Evolutionary conservation across 2,329 filamentous ascomycete genomes (phyloP).

Genomic region (Clonostachys rhizophaga): DNA sequence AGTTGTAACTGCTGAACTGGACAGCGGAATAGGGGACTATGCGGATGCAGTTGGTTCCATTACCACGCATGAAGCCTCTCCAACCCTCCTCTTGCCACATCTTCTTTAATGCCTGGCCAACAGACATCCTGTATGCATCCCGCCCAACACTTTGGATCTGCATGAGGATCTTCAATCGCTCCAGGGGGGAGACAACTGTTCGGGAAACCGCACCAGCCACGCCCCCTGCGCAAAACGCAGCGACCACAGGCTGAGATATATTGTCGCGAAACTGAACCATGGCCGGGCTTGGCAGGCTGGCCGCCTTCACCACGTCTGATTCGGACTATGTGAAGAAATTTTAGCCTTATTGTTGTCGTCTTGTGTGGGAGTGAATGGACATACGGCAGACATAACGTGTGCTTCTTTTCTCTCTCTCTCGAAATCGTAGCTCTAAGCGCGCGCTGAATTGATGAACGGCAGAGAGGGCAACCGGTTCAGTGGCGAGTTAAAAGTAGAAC

Average conservation of each 20-base stretch:
- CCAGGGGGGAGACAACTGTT: constrained; percentile 93
- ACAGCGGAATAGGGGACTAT: constrained; percentile 98
- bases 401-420: too few relatives aligned
- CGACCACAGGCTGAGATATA: constrained; percentile 78
- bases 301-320: constrained; percentile 3
- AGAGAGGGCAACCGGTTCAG: too few relatives aligned
- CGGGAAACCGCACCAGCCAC: constrained; percentile 95
- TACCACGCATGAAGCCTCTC: constrained; percentile 95
- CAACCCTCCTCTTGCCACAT: constrained; percentile 98
- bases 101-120: constrained; percentile 82
- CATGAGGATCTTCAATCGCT: constrained; percentile 95
- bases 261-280: constrained; percentile 35
- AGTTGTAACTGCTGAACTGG: constrained; percentile 96
- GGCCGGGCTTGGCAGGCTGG: constrained; percentile 3
- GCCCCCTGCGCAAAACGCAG: constrained; percentile 91
- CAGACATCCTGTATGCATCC: constrained; percentile 89
- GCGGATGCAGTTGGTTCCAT: constrained; percentile 96
- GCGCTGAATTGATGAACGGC: too few relatives aligned
- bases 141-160: constrained; percentile 89
- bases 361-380: too few relatives aligned
- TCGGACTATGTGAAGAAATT: constrained; percentile 1
- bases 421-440: too few relatives aligned
- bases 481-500: too few relatives aligned
- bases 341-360: too few relatives aligned
- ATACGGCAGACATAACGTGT: too few relatives aligned